Percentiles rank a stretch among this genome's conserved stretches.
phyloP scores from a whole-genome alignment of 1,284 basidiomycete genomes.

The Melampsora americana region DNA sequence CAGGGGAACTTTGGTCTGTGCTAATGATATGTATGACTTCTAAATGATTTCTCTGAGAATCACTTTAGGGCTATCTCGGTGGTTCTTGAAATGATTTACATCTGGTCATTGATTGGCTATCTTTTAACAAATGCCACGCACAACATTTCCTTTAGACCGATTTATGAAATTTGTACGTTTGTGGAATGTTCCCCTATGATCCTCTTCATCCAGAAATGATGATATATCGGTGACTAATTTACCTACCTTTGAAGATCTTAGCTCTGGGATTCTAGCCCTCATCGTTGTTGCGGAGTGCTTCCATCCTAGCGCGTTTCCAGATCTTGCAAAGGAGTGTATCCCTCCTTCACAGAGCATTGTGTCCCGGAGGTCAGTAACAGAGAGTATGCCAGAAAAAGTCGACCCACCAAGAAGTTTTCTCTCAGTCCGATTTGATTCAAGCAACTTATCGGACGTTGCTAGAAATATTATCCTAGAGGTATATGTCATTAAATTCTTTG shows the following conservation, averaged over 20 bases:
- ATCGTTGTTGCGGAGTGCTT: background rate
- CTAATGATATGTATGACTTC: too few species aligned
- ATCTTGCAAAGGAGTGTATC: background rate
- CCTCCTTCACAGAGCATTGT: too few species aligned
- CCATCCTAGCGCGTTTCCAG: slow-evolving; percentile 1
- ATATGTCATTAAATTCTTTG: background rate
- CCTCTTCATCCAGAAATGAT: too few species aligned
- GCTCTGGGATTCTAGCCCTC: background rate
- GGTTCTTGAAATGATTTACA: background rate
- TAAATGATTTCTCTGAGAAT: too few species aligned
- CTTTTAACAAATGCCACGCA: slow-evolving; percentile 1
- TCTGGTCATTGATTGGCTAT: background rate
- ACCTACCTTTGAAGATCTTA: background rate
- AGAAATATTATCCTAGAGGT: background rate
- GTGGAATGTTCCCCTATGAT: too few species aligned
- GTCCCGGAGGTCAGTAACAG: background rate
- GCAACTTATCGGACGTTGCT: background rate
- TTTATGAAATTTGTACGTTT: background rate
- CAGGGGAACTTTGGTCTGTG: too few species aligned
- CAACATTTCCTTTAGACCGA: background rate
- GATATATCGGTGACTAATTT: too few species aligned
- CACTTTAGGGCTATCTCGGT: background rate
- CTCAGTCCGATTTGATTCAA: slow-evolving; percentile 1
- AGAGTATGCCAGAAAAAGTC: background rate
- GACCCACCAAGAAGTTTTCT: background rate